These are phyloP conservation scores for Backusella luteola DNA, from an alignment of 192 early-diverging fungal species.

Conservation along the genomic window DNA sequence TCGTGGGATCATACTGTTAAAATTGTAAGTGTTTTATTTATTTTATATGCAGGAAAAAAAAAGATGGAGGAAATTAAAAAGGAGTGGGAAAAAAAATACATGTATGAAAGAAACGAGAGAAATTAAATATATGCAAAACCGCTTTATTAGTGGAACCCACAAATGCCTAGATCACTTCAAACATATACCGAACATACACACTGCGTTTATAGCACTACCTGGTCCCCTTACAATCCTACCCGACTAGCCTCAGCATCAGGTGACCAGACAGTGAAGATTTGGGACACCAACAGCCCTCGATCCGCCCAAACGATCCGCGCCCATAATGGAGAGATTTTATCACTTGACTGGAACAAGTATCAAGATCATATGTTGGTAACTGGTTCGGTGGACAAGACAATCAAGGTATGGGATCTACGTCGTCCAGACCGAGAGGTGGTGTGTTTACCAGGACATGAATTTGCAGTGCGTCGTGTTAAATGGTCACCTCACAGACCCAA, in stretches of 20 bases:
- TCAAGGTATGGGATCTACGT: slow-evolving; percentile 93
- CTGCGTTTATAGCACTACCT: slow-evolving; percentile 89
- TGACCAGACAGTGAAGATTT: slow-evolving; percentile 88
- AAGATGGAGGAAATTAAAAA: not conserved
- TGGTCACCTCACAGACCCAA: slow-evolving; percentile 87
- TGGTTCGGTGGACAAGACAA: slow-evolving; percentile 82
- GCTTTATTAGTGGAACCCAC: slow-evolving; percentile 78
- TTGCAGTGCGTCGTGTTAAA: slow-evolving; percentile 88
- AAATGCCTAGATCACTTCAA: slow-evolving; percentile 66
- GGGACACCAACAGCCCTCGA: slow-evolving; percentile 79
- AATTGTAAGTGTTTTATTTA: slow-evolving; percentile 55
- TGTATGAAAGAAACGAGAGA: not conserved
- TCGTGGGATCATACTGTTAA: slow-evolving; percentile 97
- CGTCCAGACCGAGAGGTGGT: slow-evolving; percentile 68
- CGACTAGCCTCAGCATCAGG: slow-evolving; percentile 89
- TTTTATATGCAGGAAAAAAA: not conserved
- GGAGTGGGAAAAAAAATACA: not conserved
- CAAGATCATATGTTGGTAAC: slow-evolving; percentile 80
- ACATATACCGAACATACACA: slow-evolving; percentile 90
- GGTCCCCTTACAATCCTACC: slow-evolving; percentile 77
- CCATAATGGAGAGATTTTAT: slow-evolving; percentile 85
- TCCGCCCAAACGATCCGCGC: slow-evolving; percentile 69
- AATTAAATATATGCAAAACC: not conserved
- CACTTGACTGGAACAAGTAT: slow-evolving; percentile 99
- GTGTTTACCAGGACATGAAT: slow-evolving; percentile 87